Evolutionary conservation across 441 rosid genomes (phyloP).

Genomic region (Erysimum cheiri): DNA sequence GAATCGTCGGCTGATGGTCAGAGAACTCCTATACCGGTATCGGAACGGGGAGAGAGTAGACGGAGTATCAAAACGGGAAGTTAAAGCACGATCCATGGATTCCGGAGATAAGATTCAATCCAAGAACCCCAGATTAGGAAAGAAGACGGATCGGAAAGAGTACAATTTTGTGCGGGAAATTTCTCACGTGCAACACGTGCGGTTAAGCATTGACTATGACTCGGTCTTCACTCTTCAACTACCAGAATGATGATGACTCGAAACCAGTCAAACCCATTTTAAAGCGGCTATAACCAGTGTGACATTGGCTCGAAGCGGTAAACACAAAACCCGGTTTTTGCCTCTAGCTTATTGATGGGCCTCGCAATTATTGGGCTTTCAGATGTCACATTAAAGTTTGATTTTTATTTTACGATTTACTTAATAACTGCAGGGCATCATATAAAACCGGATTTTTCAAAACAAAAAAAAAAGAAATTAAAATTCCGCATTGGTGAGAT

Average conservation of each 20-base stretch:
- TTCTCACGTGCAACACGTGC: slow-evolving; percentile 42
- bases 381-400: neutral
- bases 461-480: neutral
- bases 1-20: neutral
- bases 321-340: neutral
- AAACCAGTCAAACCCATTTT: neutral
- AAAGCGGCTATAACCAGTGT: neutral
- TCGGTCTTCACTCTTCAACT: neutral
- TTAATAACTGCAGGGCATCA: neutral
- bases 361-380: slow-evolving; percentile 14
- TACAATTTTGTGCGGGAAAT: slow-evolving; percentile 39
- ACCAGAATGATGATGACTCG: neutral
- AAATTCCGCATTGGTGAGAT: neutral
- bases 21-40: slow-evolving; percentile 5
- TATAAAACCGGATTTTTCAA: neutral
- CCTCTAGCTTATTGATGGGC: slow-evolving; percentile 9
- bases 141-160: slow-evolving; percentile 27
- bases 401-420: too few species aligned
- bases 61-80: slow-evolving; percentile 30
- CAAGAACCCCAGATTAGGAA: slow-evolving; percentile 18
- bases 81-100: slow-evolving; percentile 40
- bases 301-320: neutral
- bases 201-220: neutral
- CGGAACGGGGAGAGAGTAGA: slow-evolving; percentile 17
- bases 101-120: slow-evolving; percentile 25